Evolutionary conservation across 2,329 filamentous ascomycete species (phyloP), one percentile per base, ranked within the genome.

Genomic region (Lachnellula subtilissima): DNA sequence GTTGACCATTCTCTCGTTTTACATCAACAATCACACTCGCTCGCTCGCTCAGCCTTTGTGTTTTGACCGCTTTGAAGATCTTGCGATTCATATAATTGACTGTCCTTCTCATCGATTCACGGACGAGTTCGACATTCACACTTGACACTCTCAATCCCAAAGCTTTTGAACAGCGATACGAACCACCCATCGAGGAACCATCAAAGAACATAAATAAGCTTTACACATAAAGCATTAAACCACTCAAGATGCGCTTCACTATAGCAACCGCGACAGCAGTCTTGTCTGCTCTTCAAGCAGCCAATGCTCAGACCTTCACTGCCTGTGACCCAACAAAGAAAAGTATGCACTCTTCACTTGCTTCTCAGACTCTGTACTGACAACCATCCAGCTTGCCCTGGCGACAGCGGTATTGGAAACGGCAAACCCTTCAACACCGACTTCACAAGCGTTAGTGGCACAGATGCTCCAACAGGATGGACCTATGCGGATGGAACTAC

Each of bases 401-500:
- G 73, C 50, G 67, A 78, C 62, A 69, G 73, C 12, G 75, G 74
- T 55, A 70, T 77, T 54, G 69, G 72, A 47, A 67, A 67, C 15
- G 15, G 15, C 17, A 42, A 42, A 47, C 72, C 62, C 28, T 68
- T 73, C 59, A 66, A 70, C 35, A 73, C 72, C 55, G 74, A 78
- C 61, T 78, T 78, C 67, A 75, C 71, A 42, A 65, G 68, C 28
- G 75, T 72, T 42, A 67, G 67, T 42, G 75, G 73, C 43, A 67
- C 67, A 42, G 69, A 73, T 60, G 70, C 65, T 17, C 39, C 39
- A 7, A 7, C 39, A 56, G 78, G 81, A 62, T 89, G 87, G 71
- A 81, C 77, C 0, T 73, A 80, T 9, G 81, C 81, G 47, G 70
- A 70, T 56, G 75, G 80, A 50, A 77, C 73, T 5, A 68, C 67